Evolutionary conservation across 1,284 basidiomycete genomes (phyloP).

Genomic region (Pseudozyma tsukubaensis): DNA sequence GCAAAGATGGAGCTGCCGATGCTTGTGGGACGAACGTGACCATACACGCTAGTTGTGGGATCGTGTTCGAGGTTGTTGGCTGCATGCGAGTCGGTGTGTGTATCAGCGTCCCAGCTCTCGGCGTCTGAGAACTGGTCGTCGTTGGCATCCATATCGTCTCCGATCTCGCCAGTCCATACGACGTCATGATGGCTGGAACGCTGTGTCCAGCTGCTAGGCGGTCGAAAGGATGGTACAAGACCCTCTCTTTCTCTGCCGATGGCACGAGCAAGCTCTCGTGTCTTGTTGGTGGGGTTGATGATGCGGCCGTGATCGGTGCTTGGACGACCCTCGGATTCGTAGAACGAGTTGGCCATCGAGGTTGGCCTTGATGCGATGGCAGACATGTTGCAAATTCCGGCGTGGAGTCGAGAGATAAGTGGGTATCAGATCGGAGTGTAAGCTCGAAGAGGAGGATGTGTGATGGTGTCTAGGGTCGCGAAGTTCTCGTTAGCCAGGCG

Average conservation of each 20-base stretch:
- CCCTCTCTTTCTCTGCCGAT: conserved; percentile 35
- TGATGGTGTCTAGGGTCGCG: not conserved
- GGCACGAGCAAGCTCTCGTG: conserved; percentile 42
- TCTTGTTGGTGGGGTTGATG: conserved; percentile 27
- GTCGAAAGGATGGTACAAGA: conserved; percentile 36
- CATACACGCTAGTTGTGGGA: conserved; percentile 35
- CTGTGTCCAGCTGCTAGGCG: conserved; percentile 46
- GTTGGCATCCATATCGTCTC: conserved; percentile 8
- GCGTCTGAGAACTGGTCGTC: conserved; percentile 58
- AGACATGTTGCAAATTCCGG: conserved; percentile 20
- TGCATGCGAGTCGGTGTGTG: conserved; percentile 21
- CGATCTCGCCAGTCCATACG: conserved; percentile 49
- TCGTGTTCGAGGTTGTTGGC: conserved; percentile 25
- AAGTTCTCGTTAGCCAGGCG: not conserved
- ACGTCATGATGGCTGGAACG: conserved; percentile 47
- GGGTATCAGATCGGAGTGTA: not conserved
- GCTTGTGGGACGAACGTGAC: conserved; percentile 47
- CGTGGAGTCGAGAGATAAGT: not conserved
- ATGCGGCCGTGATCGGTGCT: conserved; percentile 21
- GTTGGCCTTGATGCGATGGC: conserved; percentile 30
- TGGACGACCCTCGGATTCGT: conserved; percentile 37
- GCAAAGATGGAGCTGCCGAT: conserved; percentile 60
- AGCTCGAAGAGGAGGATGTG: too few relatives aligned
- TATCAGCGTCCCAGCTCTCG: conserved; percentile 54
- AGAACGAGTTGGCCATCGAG: conserved; percentile 42